Evolutionary conservation across 768 basidiomycete species (phyloP).

Genomic region (Xerocomus potaroensis): DNA sequence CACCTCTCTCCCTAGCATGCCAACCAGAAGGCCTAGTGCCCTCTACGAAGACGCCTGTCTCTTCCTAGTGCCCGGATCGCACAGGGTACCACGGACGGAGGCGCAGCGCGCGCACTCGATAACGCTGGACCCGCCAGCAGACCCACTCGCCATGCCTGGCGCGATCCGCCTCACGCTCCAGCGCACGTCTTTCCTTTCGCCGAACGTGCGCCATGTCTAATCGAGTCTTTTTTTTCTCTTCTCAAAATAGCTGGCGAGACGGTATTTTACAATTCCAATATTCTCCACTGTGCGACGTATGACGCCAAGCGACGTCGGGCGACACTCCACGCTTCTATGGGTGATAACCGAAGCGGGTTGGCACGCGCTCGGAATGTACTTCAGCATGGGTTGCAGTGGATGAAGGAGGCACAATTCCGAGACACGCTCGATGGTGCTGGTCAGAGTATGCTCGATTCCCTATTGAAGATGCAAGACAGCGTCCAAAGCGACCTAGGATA

Average conservation of each 20-base stretch:
- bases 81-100: constrained; percentile 50
- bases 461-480: constrained; percentile 49
- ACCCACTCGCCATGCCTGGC: constrained; percentile 72
- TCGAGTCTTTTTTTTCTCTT: no score
- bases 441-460: constrained; percentile 50
- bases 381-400: constrained; percentile 72
- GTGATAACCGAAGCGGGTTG: constrained; percentile 57
- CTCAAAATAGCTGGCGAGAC: constrained; percentile 65
- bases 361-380: constrained; percentile 66
- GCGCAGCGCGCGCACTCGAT: constrained; percentile 56
- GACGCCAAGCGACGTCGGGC: constrained; percentile 44
- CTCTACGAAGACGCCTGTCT: constrained; percentile 67
- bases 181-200: constrained; percentile 37
- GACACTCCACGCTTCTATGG: constrained; percentile 69
- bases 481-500: constrained; percentile 44
- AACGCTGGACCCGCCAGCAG: constrained; percentile 43
- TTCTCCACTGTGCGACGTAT: constrained; percentile 72
- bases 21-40: constrained; percentile 40
- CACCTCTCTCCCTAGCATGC: no score
- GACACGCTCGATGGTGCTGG: constrained; percentile 43
- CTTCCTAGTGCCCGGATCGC: constrained; percentile 66
- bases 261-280: constrained; percentile 78
- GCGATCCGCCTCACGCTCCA: constrained; percentile 50
- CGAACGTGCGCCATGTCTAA: background rate
- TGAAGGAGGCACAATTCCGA: constrained; percentile 50